Percentiles rank a stretch among this genome's conserved stretches.
These are phyloP conservation scores for Irpex rosettiformis DNA, from an alignment of 1,284 basidiomycete genomes.

Conservation along the genomic window DNA sequence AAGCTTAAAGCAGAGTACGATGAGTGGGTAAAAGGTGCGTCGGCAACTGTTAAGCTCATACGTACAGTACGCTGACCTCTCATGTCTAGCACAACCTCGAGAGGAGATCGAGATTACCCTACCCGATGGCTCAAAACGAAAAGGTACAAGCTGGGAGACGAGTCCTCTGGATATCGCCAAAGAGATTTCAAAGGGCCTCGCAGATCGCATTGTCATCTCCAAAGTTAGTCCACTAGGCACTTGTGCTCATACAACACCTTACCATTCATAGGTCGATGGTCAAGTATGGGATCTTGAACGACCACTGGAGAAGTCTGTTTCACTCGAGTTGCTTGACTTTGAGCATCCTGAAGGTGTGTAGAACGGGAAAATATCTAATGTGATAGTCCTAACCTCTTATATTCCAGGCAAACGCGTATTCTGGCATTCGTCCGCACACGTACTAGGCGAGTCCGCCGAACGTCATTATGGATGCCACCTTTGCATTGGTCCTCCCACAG, in stretches of 20 bases:
- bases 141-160: conserved; percentile 94
- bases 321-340: conserved; percentile 90
- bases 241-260: not conserved
- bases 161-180: conserved; percentile 91
- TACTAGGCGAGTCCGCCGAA: conserved; percentile 97
- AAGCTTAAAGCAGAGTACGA: conserved; percentile 87
- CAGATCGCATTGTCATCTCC: conserved; percentile 90
- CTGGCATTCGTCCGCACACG: conserved; percentile 99
- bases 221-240: conserved; percentile 52
- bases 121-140: conserved; percentile 82
- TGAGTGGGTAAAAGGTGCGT: conserved; percentile 70
- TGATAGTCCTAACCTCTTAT: conserved; percentile 3
- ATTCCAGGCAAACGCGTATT: conserved; percentile 88
- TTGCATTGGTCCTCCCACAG: conserved; percentile 95
- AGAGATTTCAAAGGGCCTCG: conserved; percentile 83
- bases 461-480: conserved; percentile 97
- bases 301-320: conserved; percentile 82
- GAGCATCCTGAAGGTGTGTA: conserved; percentile 85
- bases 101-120: conserved; percentile 85
- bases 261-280: conserved; percentile 67
- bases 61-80: not conserved
- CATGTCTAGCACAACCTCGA: conserved; percentile 73
- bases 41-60: not conserved
- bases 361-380: not conserved
- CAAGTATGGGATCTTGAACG: conserved; percentile 94